phyloP scores from a whole-genome alignment of 1,284 basidiomycete species.

The Ganoderma sinense region DNA sequence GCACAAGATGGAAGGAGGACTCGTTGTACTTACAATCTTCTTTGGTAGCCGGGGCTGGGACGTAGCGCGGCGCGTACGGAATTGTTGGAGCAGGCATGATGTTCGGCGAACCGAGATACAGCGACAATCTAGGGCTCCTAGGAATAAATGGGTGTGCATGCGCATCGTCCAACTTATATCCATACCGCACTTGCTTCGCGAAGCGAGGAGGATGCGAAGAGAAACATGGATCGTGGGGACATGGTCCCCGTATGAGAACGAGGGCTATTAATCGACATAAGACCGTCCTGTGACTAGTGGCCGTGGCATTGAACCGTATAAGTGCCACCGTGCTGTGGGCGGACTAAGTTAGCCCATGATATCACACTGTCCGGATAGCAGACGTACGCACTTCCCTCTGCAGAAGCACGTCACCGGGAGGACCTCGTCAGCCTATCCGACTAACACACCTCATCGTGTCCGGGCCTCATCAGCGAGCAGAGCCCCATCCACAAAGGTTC shows the following conservation, averaged over 20 bases:
- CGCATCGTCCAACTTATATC: neutral
- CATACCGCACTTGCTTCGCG: neutral
- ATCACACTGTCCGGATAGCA: neutral
- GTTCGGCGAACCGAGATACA: neutral
- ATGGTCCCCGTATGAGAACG: neutral
- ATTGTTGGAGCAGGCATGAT: conserved; percentile 20
- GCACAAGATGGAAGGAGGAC: neutral
- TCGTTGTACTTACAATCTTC: conserved; percentile 41
- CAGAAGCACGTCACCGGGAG: neutral
- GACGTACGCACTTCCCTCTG: neutral
- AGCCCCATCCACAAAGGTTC: neutral
- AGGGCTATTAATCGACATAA: neutral
- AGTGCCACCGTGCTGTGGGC: neutral
- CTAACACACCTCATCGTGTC: neutral
- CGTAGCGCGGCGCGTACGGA: conserved; percentile 41
- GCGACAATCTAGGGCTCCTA: neutral
- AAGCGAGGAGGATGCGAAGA: neutral
- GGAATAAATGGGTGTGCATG: neutral
- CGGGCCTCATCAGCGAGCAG: neutral
- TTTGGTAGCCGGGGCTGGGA: conserved; percentile 42
- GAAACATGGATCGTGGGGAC: conserved; percentile 1
- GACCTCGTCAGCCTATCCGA: neutral
- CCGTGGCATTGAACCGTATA: neutral
- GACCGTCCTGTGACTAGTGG: neutral
- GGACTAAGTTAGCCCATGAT: neutral